Evolutionary conservation across 2,329 filamentous ascomycete genomes (phyloP).

Genomic region (Allantophomopsis lycopodina): DNA sequence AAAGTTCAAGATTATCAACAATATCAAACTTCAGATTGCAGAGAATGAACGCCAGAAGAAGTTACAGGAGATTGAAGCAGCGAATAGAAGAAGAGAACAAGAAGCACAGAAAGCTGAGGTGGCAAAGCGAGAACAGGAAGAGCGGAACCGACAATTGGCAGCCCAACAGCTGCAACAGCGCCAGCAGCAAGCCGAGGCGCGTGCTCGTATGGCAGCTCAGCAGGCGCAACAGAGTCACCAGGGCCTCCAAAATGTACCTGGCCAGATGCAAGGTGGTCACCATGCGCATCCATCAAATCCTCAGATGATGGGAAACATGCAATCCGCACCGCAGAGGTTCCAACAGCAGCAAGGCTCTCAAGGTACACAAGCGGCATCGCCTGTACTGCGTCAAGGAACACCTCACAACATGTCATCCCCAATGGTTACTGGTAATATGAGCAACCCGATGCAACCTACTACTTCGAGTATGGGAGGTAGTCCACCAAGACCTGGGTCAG

Average conservation of each 20-base stretch:
- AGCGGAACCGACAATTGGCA: conserved; percentile 12
- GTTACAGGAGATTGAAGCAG: conserved; percentile 31
- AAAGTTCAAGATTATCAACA: conserved; percentile 80
- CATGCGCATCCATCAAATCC: conserved; percentile 29
- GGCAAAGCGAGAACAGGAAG: conserved; percentile 17
- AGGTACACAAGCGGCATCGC: conserved; percentile 53
- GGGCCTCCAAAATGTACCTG: conserved; percentile 16
- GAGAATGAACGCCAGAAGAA: conserved; percentile 70
- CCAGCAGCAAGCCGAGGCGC: conserved; percentile 20
- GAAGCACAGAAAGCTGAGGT: conserved; percentile 22
- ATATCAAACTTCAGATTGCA: conserved; percentile 65
- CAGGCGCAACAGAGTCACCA: conserved; percentile 20
- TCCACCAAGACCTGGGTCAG: conserved; percentile 52
- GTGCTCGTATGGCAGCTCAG: conserved; percentile 9
- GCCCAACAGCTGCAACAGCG: conserved; percentile 16
- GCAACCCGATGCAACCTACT: conserved; percentile 44
- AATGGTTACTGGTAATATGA: conserved; percentile 35
- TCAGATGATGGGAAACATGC: conserved; percentile 25
- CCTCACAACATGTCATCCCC: conserved; percentile 53
- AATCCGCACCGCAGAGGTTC: conserved; percentile 26
- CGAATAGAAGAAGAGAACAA: conserved; percentile 29
- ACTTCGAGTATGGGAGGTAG: conserved; percentile 57
- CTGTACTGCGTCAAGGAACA: conserved; percentile 47
- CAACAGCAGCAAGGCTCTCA: conserved; percentile 27
- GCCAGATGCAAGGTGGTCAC: conserved; percentile 22